Evolutionary conservation across 2,329 filamentous ascomycete genomes (phyloP), one percentile per base, ranked within the genome.

Genomic region (Verticillium longisporum): DNA sequence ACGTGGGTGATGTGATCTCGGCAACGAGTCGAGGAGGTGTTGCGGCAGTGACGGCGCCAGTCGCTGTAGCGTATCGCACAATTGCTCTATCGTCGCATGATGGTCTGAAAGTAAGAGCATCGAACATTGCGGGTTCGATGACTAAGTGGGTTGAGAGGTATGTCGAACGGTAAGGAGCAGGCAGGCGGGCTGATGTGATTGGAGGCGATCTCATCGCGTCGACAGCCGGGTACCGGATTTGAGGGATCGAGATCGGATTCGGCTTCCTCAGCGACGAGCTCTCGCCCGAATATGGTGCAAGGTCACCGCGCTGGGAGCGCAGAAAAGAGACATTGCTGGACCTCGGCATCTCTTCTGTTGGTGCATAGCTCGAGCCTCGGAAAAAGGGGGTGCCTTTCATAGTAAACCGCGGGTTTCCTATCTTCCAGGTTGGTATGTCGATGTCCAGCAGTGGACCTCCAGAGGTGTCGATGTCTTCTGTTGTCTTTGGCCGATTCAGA

Each of bases 1-100:
- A 97, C 57, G 87, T 92, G 15, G 95, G 92, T 0, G 95, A 98
- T 0, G 95, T 98, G 65, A 99, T 97, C 75, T 99, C 93, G 13
- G 94, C 93, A 57, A 99, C 91, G 41, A 99, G 86, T 13, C 95
- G 88, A 3, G 93, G 88, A 1, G 94, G 92, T 0, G 92, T 97
- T 14, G 95, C 95, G 37, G 95, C 95, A 34, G 88, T 88, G 21
- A 99, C 93, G 53, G 91, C 84, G 57, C 88, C 87, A 11, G 85
- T 86, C 4, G 80, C 77, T 2, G 87, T 74, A 18, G 91, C 88
- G 73, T 96, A 97, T 61, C 91, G 89, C 26, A 99, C 94, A 61
- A 97, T 87, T 1, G 88, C 80, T 56, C 85, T 83, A 71, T 96
- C 87, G 72, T 98, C 91, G 67, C 86, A 88, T n/a, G 77, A 76